phyloP scores from a whole-genome alignment of 2,329 filamentous ascomycete genomes.

The Bipolaris oryzae region DNA sequence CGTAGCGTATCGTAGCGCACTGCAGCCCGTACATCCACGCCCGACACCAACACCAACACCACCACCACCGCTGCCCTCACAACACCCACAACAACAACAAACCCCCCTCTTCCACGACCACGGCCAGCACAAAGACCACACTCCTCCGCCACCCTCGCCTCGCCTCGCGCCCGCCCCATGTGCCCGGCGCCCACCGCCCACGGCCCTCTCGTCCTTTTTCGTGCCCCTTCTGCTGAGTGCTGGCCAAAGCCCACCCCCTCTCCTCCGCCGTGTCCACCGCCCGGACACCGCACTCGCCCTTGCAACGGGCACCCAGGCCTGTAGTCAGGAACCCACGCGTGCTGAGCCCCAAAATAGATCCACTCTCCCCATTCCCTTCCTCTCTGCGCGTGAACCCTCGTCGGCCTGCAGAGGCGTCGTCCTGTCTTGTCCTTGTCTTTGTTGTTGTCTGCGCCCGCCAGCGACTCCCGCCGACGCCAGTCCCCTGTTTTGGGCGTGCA shows the following conservation, averaged over 20 bases:
- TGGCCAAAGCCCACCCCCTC: conserved; percentile 7
- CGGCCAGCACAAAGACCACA: background rate
- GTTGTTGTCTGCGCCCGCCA: conserved; percentile 16
- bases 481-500: conserved; percentile 11
- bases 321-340: conserved; percentile 31
- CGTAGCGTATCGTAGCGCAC: background rate
- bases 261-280: conserved; percentile 6
- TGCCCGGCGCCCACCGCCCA: conserved; percentile 18
- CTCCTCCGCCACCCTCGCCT: background rate
- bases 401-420: conserved; percentile 10
- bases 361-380: conserved; percentile 14
- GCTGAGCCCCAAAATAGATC: conserved; percentile 33
- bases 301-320: conserved; percentile 26
- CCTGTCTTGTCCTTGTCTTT: conserved; percentile 19
- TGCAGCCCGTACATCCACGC: background rate
- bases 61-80: too few species aligned
- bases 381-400: conserved; percentile 2
- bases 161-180: conserved; percentile 14
- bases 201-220: conserved; percentile 10
- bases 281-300: conserved; percentile 14
- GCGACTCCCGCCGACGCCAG: conserved; percentile 11
- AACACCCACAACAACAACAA: too few species aligned
- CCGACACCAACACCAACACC: too few species aligned
- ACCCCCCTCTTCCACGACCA: too few species aligned
- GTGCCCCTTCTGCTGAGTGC: conserved; percentile 8